Base-by-base conservation (phyloP, 192 early-diverging fungal genomes). In the Umbelopsis isabellina region DNA sequence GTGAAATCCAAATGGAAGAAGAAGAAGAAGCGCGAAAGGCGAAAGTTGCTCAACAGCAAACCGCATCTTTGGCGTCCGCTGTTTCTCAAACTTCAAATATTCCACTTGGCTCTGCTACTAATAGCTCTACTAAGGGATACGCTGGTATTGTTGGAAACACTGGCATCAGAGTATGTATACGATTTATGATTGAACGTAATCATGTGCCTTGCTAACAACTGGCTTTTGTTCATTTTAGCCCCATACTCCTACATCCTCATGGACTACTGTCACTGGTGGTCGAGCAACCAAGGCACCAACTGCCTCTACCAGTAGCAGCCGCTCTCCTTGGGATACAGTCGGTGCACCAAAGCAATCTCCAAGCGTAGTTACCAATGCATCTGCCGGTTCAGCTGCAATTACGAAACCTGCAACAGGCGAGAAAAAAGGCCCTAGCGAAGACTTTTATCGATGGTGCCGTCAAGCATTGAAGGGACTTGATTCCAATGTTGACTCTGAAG, bases 391-490 rank as follows among this genome's bases (percentile, higher is more conserved):
- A 13, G 13, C 66, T 4, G 41, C 49, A 16, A 33, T 47, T 8
- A 22, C 53, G 55, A 4, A 71, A 51, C 21, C 64, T 37, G 23
- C 55, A 52, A 3, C 52, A 37, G 0, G 49, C 53, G 65, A 49
- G 65, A 37, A 58, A 50, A 67, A 73, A 49, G 53, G 68, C 30
- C 81, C 85, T 10, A 89, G 88, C 15, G 87, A 89, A 67, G 87
- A 91, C 20, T 94, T 94, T 77, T 68, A 89, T 52, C 80, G 83
- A 65, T 94, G 92, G 92, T 91, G 89, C 78, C 77, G 87, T 49
- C 73, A 87, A 30, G 80, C 87, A 16, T 77, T 94, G 46, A 85
- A 82, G 72, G 85, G 82, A 50, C 78, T 89, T 5, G 81, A 82
- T 51, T 66, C 66, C 11, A 83, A 82, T 68, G 81, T 90, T 9